Conservation (phyloP, 1,284 basidiomycete genomes). For the Gymnopus androsaceus region DNA sequence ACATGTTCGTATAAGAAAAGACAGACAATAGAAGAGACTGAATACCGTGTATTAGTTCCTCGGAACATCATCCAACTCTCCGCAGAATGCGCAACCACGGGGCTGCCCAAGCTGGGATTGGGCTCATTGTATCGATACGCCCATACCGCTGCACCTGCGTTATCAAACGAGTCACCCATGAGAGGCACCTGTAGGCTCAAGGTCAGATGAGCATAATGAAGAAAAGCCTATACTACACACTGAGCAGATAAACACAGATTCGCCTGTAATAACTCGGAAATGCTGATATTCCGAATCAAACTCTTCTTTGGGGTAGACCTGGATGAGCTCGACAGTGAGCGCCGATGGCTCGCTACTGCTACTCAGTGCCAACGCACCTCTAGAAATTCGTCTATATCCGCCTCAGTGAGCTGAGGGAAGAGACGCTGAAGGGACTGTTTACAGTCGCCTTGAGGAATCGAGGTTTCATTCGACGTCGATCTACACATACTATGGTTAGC, state of each 20-base stretch:
- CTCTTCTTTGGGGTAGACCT: constrained; percentile 22
- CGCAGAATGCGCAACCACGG: constrained; percentile 47
- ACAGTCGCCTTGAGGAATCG: constrained; percentile 8
- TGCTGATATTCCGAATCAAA: constrained; percentile 43
- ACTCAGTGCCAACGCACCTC: not conserved
- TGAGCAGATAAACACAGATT: constrained; percentile 49
- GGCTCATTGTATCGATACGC: constrained; percentile 45
- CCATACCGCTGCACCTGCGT: constrained; percentile 20
- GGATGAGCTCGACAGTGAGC: not conserved
- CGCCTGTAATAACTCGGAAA: constrained; percentile 47
- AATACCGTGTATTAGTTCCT: constrained; percentile 58
- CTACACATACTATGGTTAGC: constrained; percentile 1
- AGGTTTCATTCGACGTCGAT: constrained; percentile 16
- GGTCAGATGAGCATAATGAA: not conserved
- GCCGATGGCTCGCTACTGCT: not conserved
- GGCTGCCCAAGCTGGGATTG: constrained; percentile 41
- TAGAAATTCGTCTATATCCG: constrained; percentile 5
- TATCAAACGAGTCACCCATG: constrained; percentile 42
- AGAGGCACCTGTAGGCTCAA: constrained; percentile 39
- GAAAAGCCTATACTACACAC: constrained; percentile 34
- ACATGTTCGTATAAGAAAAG: too few relatives aligned
- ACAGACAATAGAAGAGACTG: not conserved
- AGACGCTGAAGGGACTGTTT: constrained; percentile 8
- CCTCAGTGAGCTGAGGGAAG: constrained; percentile 3
- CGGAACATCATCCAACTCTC: constrained; percentile 46